phyloP scores from a whole-genome alignment of 768 basidiomycete genomes.

The Crassisporium funariophilum region DNA sequence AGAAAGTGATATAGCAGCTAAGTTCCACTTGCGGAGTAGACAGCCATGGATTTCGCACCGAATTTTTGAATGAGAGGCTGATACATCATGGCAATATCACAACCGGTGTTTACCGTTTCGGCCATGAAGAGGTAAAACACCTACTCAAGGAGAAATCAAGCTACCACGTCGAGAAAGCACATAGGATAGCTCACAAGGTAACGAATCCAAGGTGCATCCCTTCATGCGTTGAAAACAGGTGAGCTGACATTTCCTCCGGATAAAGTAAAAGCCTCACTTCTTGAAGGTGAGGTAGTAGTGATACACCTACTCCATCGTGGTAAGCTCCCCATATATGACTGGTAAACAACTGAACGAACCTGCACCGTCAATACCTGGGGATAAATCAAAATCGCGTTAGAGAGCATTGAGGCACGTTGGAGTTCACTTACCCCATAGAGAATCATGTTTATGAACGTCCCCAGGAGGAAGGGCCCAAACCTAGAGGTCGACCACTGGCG shows the following conservation, averaged over 20 bases:
- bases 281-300: conserved; percentile 44
- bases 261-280: conserved; percentile 26
- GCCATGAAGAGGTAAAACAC: conserved; percentile 44
- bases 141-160: conserved; percentile 20
- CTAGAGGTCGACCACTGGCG: conserved; percentile 20
- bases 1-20: background rate
- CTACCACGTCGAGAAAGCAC: background rate
- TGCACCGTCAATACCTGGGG: conserved; percentile 38
- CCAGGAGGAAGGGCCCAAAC: conserved; percentile 49
- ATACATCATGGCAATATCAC: conserved; percentile 48
- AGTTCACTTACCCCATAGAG: conserved; percentile 43
- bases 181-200: conserved; percentile 33
- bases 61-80: conserved; percentile 47
- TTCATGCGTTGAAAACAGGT: conserved; percentile 16
- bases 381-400: conserved; percentile 2
- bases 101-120: conserved; percentile 46
- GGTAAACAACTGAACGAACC: conserved; percentile 20
- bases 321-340: background rate
- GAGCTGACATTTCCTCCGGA: background rate
- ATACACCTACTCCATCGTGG: conserved; percentile 24
- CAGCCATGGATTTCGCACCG: conserved; percentile 23
- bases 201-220: conserved; percentile 46
- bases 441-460: conserved; percentile 44
- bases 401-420: background rate
- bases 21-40: background rate